Evolutionary conservation across 306 rosid genomes (phyloP).

Genomic region (Prunus padus): DNA sequence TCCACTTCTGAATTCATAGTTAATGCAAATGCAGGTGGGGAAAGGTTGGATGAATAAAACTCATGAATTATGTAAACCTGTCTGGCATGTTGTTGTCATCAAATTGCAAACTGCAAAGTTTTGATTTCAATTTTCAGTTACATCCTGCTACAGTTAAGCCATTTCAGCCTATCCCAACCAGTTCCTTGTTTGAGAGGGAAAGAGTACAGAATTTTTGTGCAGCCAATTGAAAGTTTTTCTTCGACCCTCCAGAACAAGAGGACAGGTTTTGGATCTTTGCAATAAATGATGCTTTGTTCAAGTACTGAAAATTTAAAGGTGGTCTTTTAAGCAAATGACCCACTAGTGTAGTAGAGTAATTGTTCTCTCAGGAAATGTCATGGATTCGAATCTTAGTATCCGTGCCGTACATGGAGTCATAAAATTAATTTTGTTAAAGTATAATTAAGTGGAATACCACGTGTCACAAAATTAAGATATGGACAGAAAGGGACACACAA

Average conservation of each 20-base stretch:
- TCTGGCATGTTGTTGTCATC: constrained; percentile 14
- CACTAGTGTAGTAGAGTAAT: too few relatives aligned
- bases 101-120: constrained; percentile 16
- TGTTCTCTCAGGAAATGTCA: rapidly evolving
- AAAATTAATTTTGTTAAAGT: too few relatives aligned
- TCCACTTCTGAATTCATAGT: constrained; percentile 32
- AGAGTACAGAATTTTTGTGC: not conserved
- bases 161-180: constrained; percentile 12
- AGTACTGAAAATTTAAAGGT: not conserved
- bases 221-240: not conserved
- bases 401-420: too few relatives aligned
- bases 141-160: not conserved
- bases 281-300: not conserved
- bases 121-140: not conserved
- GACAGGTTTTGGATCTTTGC: not conserved
- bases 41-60: constrained; percentile 10
- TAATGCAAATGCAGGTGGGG: constrained; percentile 38
- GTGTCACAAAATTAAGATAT: too few relatives aligned
- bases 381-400: too few relatives aligned
- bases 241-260: not conserved
- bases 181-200: constrained; percentile 15
- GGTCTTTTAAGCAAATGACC: not conserved
- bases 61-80: constrained; percentile 19
- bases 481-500: too few relatives aligned
- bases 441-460: too few relatives aligned